These are phyloP conservation scores for Gossypium davidsonii DNA, from an alignment of 441 rosid species.

Conservation along the genomic window DNA sequence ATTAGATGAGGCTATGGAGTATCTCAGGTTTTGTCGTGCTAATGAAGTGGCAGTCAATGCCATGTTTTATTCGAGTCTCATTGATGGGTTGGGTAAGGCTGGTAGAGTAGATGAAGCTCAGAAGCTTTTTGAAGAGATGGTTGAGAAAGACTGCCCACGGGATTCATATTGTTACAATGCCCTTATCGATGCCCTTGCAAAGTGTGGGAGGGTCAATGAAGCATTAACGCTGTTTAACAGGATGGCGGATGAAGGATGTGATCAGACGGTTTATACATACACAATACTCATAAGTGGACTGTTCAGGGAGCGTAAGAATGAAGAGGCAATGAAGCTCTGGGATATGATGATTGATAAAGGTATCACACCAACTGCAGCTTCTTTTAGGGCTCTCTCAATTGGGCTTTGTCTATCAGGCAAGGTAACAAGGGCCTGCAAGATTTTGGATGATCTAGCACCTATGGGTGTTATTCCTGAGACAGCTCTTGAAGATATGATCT, in stretches of 20 bases:
- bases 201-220: conserved; percentile 54
- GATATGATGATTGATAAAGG: conserved; percentile 80
- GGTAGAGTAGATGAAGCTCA: conserved; percentile 76
- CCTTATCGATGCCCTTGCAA: conserved; percentile 63
- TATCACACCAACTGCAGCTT: conserved; percentile 75
- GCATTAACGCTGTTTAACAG: conserved; percentile 50
- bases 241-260: conserved; percentile 81
- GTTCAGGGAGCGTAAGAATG: conserved; percentile 63
- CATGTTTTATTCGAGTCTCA: conserved; percentile 68
- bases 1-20: conserved; percentile 49
- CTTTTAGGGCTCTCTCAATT: conserved; percentile 58
- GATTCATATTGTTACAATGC: conserved; percentile 87
- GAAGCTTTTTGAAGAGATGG: conserved; percentile 71
- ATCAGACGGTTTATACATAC: conserved; percentile 70
- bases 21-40: conserved; percentile 38
- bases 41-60: conserved; percentile 58
- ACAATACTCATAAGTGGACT: conserved; percentile 61
- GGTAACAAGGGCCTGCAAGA: conserved; percentile 82
- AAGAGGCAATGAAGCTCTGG: conserved; percentile 78
- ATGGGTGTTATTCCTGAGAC: conserved; percentile 77
- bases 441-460: conserved; percentile 85
- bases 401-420: conserved; percentile 85
- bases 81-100: conserved; percentile 83
- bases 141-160: conserved; percentile 44
- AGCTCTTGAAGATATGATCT: conserved; percentile 77